A percentile compares a stretch with the other conserved stretches of the same genome.
Evolutionary conservation across 1,139 yeast species (phyloP).

Genomic region (Pichia sp.): DNA sequence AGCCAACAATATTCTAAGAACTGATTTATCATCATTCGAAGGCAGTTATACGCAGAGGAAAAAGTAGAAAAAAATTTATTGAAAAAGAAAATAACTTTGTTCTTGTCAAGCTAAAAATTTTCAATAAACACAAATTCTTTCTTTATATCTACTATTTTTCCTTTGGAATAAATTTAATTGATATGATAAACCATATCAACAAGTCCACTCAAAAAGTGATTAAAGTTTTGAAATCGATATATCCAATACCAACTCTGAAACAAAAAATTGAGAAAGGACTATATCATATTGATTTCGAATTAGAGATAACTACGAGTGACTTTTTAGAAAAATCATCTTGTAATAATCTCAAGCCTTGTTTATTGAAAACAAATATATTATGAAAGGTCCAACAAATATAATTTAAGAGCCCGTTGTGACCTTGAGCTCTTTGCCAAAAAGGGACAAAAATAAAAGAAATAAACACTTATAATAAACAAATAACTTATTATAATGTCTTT

Average conservation of each 20-base stretch:
- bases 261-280: constrained; percentile 16
- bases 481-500: too few species aligned
- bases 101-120: background rate
- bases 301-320: constrained; percentile 29
- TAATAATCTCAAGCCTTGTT: constrained; percentile 25
- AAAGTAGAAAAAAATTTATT: constrained; percentile 18
- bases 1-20: constrained; percentile 21
- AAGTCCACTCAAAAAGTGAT: constrained; percentile 10
- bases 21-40: constrained; percentile 28
- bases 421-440: constrained; percentile 3
- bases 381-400: constrained; percentile 5
- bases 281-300: constrained; percentile 17
- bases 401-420: constrained; percentile 8
- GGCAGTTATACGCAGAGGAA: constrained; percentile 29
- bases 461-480: too few species aligned
- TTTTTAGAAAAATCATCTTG: constrained; percentile 17
- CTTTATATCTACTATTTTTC: constrained; percentile 19
- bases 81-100: background rate
- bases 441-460: too few species aligned
- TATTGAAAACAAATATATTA: constrained; percentile 16
- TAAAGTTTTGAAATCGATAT: constrained; percentile 2
- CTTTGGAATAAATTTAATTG: constrained; percentile 31
- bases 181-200: constrained; percentile 15
- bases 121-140: constrained; percentile 12
- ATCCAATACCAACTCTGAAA: constrained; percentile 1